phyloP scores from a whole-genome alignment of 805 yeast species.

The Scheffersomyces amazonensis region DNA sequence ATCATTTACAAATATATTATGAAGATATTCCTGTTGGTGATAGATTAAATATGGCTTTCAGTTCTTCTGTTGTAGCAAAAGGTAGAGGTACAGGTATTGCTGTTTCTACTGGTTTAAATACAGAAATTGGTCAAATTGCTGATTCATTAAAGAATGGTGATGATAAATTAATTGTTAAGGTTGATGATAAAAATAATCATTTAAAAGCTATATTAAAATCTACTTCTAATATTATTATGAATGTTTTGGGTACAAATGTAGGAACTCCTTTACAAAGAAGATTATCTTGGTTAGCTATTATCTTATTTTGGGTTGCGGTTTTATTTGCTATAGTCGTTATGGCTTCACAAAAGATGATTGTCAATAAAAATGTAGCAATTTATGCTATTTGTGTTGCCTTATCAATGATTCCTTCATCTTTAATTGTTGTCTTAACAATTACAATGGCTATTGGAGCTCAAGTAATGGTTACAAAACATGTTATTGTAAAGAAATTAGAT shows the following conservation, averaged over 20 bases:
- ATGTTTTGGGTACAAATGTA: slow-evolving; percentile 67
- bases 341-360: slow-evolving; percentile 76
- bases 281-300: slow-evolving; percentile 72
- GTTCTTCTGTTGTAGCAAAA: slow-evolving; percentile 67
- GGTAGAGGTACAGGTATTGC: slow-evolving; percentile 75
- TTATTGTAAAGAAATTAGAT: slow-evolving; percentile 73
- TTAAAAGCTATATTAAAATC: slow-evolving; percentile 46
- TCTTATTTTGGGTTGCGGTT: slow-evolving; percentile 74
- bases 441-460: slow-evolving; percentile 84
- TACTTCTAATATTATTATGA: slow-evolving; percentile 54
- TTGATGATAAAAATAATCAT: slow-evolving; percentile 38
- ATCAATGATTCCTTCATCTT: slow-evolving; percentile 79
- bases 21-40: slow-evolving; percentile 63
- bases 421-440: slow-evolving; percentile 78
- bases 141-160: slow-evolving; percentile 45
- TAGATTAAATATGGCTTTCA: slow-evolving; percentile 66
- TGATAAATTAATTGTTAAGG: slow-evolving; percentile 38
- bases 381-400: slow-evolving; percentile 85
- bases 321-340: slow-evolving; percentile 80
- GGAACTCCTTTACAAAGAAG: slow-evolving; percentile 84
- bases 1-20: slow-evolving; percentile 38
- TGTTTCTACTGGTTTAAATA: slow-evolving; percentile 62
- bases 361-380: slow-evolving; percentile 78
- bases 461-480: slow-evolving; percentile 65
- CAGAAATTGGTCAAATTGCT: slow-evolving; percentile 78